Conservation (phyloP, 371 early-diverging fungal genomes). For the Aphelidium insulamus region DNA sequence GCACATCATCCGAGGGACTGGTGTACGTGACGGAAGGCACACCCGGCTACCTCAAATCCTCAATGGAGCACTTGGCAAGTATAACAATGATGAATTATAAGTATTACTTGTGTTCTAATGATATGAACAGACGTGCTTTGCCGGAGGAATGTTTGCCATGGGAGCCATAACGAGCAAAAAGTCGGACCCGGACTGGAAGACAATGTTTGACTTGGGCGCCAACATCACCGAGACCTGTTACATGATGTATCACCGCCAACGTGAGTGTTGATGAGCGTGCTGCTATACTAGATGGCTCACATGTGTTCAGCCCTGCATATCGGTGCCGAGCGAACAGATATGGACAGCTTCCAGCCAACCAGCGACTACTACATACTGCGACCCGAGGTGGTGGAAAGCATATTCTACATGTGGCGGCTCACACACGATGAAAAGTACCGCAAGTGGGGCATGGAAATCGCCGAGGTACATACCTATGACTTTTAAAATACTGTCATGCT, state of each 20-base stretch:
- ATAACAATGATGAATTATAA: not conserved
- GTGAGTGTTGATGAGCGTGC: too few relatives aligned
- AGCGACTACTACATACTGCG: slow-evolving; percentile 49
- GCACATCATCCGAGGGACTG: too few relatives aligned
- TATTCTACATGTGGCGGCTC: slow-evolving; percentile 58
- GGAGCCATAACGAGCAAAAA: slow-evolving; percentile 29
- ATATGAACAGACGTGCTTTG: slow-evolving; percentile 29
- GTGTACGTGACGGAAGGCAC: too few relatives aligned
- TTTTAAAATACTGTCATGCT: too few relatives aligned
- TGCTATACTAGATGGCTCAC: too few relatives aligned
- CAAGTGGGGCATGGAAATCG: slow-evolving; percentile 77
- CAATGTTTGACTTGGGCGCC: slow-evolving; percentile 45
- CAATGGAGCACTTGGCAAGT: slow-evolving; percentile 30
- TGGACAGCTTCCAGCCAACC: slow-evolving; percentile 20
- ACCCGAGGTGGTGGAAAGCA: slow-evolving; percentile 74
- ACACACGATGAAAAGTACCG: slow-evolving; percentile 63
- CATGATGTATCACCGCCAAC: too few relatives aligned
- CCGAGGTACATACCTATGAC: too few relatives aligned
- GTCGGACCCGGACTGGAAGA: too few relatives aligned
- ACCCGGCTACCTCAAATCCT: slow-evolving; percentile 4
- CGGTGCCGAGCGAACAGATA: too few relatives aligned
- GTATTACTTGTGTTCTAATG: not conserved
- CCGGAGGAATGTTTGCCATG: slow-evolving; percentile 41
- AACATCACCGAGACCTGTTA: slow-evolving; percentile 54
- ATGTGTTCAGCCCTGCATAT: too few relatives aligned